A percentile compares a stretch with the other conserved stretches of the same genome.
phyloP scores from a whole-genome alignment of 1,284 basidiomycete genomes.

The Phlebopus sp. region DNA sequence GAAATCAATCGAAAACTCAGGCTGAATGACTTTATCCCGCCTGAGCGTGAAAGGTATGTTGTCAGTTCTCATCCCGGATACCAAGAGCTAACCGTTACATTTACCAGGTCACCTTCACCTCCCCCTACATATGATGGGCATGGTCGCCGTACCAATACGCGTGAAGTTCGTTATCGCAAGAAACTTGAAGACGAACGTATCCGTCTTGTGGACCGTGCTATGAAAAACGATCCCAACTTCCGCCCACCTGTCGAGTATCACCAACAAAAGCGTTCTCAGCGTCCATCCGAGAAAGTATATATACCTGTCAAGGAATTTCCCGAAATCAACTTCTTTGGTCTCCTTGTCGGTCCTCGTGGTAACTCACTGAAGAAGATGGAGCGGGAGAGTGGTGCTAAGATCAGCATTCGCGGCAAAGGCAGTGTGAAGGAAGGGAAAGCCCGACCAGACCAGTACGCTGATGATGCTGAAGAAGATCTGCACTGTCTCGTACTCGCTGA shows the following conservation, averaged over 20 bases:
- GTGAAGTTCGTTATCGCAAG: slow-evolving; percentile 96
- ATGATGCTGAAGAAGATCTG: slow-evolving; percentile 98
- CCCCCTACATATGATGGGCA: slow-evolving; percentile 97
- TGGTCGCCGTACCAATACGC: slow-evolving; percentile 96
- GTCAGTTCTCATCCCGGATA: slow-evolving; percentile 4
- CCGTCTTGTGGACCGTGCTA: slow-evolving; percentile 88
- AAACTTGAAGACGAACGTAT: slow-evolving; percentile 98
- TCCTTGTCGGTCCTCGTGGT: slow-evolving; percentile 96
- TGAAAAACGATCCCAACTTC: slow-evolving; percentile 98
- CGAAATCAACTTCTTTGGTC: slow-evolving; percentile 99
- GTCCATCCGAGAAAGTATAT: slow-evolving; percentile 97
- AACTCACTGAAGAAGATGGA: slow-evolving; percentile 99
- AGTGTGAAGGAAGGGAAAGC: slow-evolving; percentile 99
- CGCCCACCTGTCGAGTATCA: slow-evolving; percentile 95
- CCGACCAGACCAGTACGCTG: slow-evolving; percentile 86
- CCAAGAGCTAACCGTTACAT: slow-evolving; percentile 22
- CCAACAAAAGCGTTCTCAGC: slow-evolving; percentile 86
- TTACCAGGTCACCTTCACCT: slow-evolving; percentile 83
- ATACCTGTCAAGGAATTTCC: slow-evolving; percentile 99
- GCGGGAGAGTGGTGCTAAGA: slow-evolving; percentile 95
- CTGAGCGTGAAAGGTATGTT: slow-evolving; percentile 84
- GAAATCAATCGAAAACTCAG: slow-evolving; percentile 96
- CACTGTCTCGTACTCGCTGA: slow-evolving; percentile 98
- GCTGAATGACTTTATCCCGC: slow-evolving; percentile 92
- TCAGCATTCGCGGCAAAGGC: slow-evolving; percentile 97